Evolutionary conservation across 192 early-diverging fungal species (phyloP), one percentile per base, ranked within the genome.

Genomic region (Linnemannia hyalina): DNA sequence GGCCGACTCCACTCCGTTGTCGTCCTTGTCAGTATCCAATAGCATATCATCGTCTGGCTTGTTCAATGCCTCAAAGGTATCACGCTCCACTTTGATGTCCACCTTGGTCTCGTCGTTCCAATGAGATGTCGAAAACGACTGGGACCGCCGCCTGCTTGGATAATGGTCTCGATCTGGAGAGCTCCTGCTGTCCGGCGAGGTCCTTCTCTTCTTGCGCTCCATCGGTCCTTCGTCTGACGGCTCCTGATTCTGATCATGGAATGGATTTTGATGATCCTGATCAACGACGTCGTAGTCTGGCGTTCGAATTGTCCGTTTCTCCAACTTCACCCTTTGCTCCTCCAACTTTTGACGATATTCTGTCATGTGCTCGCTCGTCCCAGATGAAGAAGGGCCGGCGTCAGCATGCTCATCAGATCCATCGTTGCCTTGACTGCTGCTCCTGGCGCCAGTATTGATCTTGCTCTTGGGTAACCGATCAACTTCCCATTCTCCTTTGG

Each of bases 81-180:
- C n/a, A 49, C 22, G 41, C 71, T 77, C 75, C 36, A 42, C 2
- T 47, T 77, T 76, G 60, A 77, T 40, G 38, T 82, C 71, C 10
- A 65, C 60, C 32, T 46, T 32, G 6, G 38, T 54, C 13, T 74
- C 70, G 16, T 68, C 70, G 11, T 73, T 68, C 57, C 47, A 29
- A 2, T 41, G 70, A 52, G 55, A 73, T n/a, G 74, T 32, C 23
- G 71, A 77, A 47, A 83, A 83, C 0, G 82, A 78, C 13, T 68
- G 71, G 23, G 82, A 83, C 10, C 82, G 82, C 8, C 77, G 13
- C 36, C 77, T 73, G 40, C 70, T 78, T 10, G 77, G n/a, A 55
- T 52, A 65, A 38, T 47, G 44, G 35, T 75, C 73, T 6, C 69
- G 55, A 73, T 68, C 71, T 29, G 38, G 26, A 8, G 47, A 69